Evolutionary conservation across 805 yeast genomes (phyloP).

Genomic region (Metschnikowia corniflorae): DNA sequence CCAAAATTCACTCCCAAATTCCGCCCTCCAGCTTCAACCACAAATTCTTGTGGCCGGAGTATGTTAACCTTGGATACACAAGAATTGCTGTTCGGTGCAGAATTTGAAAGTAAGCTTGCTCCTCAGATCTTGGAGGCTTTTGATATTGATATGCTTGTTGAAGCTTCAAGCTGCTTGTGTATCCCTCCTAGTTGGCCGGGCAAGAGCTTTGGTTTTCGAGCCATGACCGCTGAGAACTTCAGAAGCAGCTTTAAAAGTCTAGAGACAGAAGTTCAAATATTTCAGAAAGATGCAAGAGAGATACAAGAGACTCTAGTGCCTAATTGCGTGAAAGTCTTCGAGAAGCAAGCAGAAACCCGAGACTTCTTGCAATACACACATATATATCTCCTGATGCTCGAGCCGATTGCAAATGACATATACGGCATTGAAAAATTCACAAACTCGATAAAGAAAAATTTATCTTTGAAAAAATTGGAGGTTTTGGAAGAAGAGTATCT

Average conservation of each 20-base stretch:
- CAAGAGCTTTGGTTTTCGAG: conserved; percentile 4
- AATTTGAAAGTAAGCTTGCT: neutral
- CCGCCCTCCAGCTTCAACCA: conserved; percentile 2
- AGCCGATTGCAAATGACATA: conserved; percentile 2
- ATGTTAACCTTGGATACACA: neutral
- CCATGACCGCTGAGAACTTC: conserved; percentile 3
- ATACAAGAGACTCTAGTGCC: neutral
- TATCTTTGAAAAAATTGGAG: neutral
- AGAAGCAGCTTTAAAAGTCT: conserved; percentile 1
- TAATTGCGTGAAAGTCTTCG: conserved; percentile 1
- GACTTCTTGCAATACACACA: conserved; percentile 8
- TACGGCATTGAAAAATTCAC: neutral
- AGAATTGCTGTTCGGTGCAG: neutral
- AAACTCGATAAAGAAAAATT: neutral
- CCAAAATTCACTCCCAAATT: neutral
- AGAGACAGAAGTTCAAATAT: conserved; percentile 5
- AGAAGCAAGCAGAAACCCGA: conserved; percentile 6
- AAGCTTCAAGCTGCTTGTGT: conserved; percentile 1
- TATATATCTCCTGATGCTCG: conserved; percentile 1
- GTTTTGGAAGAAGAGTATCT: neutral
- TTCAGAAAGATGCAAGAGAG: conserved; percentile 4
- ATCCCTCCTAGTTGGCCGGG: neutral
- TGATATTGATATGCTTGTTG: neutral
- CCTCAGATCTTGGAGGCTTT: neutral
- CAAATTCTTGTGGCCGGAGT: conserved; percentile 1